Percentiles rank a stretch among this genome's conserved stretches.
phyloP scores from a whole-genome alignment of 2,329 filamentous ascomycete genomes.

The Pestalotiopsis sp. region DNA sequence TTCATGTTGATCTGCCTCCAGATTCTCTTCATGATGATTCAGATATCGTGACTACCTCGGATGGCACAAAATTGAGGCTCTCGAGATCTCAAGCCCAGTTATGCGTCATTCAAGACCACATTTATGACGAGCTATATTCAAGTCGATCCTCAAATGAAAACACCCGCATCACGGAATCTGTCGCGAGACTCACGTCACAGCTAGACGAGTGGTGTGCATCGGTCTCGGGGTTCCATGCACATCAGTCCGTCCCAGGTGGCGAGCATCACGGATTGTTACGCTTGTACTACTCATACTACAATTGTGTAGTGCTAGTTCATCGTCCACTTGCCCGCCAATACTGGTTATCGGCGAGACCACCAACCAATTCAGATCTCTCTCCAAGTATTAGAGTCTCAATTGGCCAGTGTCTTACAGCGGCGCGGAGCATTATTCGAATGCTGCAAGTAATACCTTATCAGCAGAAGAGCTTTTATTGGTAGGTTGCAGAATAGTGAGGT shows the following conservation, averaged over 20 bases:
- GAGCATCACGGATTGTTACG: conserved; percentile 1
- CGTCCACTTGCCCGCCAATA: neutral
- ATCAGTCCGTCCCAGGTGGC: neutral
- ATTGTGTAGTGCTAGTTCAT: neutral
- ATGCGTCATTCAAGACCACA: neutral
- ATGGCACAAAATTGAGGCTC: neutral
- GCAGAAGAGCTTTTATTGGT: conserved; percentile 4
- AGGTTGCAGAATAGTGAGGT: neutral
- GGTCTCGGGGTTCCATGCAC: neutral
- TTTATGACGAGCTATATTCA: conserved; percentile 5
- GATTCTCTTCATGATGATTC: neutral
- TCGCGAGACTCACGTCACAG: neutral
- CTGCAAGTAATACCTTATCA: neutral
- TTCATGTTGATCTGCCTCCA: neutral
- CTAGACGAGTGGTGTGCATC: neutral
- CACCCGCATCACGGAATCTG: neutral
- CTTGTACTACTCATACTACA: conserved; percentile 7
- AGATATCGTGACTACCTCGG: neutral
- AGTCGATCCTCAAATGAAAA: neutral
- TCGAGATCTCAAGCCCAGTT: neutral
- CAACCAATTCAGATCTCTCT: neutral
- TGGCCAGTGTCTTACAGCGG: neutral
- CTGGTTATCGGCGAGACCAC: neutral
- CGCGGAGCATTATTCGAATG: neutral
- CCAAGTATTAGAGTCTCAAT: neutral